Evolutionary conservation across 371 early-diverging fungal genomes (phyloP), one percentile per base, ranked within the genome.

Genomic region (Mortierella sp.): DNA sequence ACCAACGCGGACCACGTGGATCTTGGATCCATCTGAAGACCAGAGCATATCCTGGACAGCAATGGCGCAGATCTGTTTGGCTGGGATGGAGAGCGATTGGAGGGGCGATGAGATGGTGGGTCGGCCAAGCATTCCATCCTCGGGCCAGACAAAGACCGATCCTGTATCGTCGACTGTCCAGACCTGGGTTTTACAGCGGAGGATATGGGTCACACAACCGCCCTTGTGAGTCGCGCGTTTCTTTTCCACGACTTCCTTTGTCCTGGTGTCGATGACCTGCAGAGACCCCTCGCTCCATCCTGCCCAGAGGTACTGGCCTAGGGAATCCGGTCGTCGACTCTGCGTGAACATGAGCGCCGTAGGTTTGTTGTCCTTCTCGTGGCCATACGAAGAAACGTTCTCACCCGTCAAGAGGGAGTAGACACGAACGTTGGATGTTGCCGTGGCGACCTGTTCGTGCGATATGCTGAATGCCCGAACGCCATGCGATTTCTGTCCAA

Each of bases 111-210:
- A 87, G 24, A 88, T 57, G 21, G 80, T 83, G 64, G 76, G 75
- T 43, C 79, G 81, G 31, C 71, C 85, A 82, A 76, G 70, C 80
- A 53, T 88, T 53, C 55, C 74, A 53, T 82, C 88, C 70, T 89
- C 82, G 1, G 90, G 89, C 97, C 97, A 96, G 6, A 94, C 89
- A 75, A 92, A 91, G 53, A 96, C 78, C 5, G 90, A 86, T 3
- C 96, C 96, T 51, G 88, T 90, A 26, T 95, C 95, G 75, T 97
- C 97, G 19, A 96, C 82, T 0, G 96, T 93, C 94, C 94, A 95
- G 69, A 97, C 86, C 54, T 93, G 90, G 11, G 85, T 83, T 51
- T 90, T 89, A 53, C 89, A 82, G 9, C 93, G 90, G 71, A 96
- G 73, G 26, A 97, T 91, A 75, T 92, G 93, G n/a, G 88, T 90